Percentiles rank a stretch among this genome's conserved stretches.
Conservation (phyloP, 345 rosid species). For the Arabidopsis suecica region DNA sequence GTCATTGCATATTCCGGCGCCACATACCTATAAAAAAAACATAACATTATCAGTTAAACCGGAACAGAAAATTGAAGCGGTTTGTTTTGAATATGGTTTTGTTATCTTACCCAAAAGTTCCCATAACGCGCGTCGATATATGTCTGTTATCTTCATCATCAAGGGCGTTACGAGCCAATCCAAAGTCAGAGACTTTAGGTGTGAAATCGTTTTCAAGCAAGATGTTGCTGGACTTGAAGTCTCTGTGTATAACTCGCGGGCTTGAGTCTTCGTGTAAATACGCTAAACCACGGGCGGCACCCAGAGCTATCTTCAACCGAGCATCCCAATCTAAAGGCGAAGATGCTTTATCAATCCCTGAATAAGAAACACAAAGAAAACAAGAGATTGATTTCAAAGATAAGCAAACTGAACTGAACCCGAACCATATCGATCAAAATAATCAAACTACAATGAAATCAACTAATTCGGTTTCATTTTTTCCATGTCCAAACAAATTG, state of each 20-base stretch:
- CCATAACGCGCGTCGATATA: constrained; percentile 98
- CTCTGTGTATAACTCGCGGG: constrained; percentile 95
- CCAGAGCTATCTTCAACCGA: constrained; percentile 91
- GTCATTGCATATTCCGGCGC: constrained; percentile 99
- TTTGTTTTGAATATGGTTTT: neutral
- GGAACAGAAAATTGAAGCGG: constrained; percentile 9
- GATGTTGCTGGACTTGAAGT: constrained; percentile 96
- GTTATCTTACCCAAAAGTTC: constrained; percentile 82
- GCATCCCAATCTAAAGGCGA: constrained; percentile 89
- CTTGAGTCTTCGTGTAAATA: constrained; percentile 98
- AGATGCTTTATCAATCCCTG: constrained; percentile 76
- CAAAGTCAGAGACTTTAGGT: constrained; percentile 95
- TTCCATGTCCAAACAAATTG: neutral
- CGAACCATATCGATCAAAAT: neutral
- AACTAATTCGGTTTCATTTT: neutral
- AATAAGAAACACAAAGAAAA: constrained; percentile 12
- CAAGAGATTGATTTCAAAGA: constrained; percentile 4
- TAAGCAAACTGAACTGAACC: neutral
- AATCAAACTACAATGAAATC: neutral
- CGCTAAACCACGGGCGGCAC: constrained; percentile 95
- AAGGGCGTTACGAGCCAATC: constrained; percentile 89
- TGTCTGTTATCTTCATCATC: constrained; percentile 83
- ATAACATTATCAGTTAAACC: constrained; percentile 9
- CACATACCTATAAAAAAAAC: constrained; percentile 61
- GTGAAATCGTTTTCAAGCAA: constrained; percentile 89